Evolutionary conservation across 2,329 filamentous ascomycete genomes (phyloP), one percentile per base, ranked within the genome.

Genomic region (Fusarium verrucosum): DNA sequence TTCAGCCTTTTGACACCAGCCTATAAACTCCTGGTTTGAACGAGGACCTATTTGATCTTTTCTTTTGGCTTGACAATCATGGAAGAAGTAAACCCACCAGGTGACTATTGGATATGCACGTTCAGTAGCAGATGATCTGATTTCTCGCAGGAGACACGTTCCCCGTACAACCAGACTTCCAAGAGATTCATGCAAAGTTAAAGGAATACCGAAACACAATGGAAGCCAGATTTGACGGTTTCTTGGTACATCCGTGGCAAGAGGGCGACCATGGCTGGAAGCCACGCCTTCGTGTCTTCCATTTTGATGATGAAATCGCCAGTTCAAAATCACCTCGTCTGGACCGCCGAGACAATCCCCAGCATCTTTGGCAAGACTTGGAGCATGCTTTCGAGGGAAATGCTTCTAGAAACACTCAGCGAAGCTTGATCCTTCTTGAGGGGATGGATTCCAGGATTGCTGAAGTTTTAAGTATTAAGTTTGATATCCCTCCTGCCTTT

Each of bases 371-470:
- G 49, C 9, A 22, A 10, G 30, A 45, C 7, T 14, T 51, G 0
- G 30, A 45, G 14, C 17, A 23, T 3, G 30, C 30, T 13, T n/a
- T 51, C 0, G 49, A 33, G 3, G 19, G 23, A 5, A 14, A 2
- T 5, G 7, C 11, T 3, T 43, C 49, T 7, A 2, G 14, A 3
- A 28, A 17, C 5, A 5, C n/a, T 2, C 23, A 28, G 6, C 38
- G 22, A 14, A 19, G 17, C 2, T 13, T 51, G 9, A 28, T 45
- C 1, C 30, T 51, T 0, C 32, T 51, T 13, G 49, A 51, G 14
- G 40, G 40, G 10, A 45, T 51, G 22, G 30, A 51, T 5, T 7
- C 49, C 17, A 45, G 49, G 8, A 45, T 45, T n/a, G 40, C 40
- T 16, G 49, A 51, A 1, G 49, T 17, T 13, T 10, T 45, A 5